A percentile compares a stretch with the other conserved stretches of the same genome.
phyloP scores from a whole-genome alignment of 805 yeast species.

The Ogataea henricii region DNA sequence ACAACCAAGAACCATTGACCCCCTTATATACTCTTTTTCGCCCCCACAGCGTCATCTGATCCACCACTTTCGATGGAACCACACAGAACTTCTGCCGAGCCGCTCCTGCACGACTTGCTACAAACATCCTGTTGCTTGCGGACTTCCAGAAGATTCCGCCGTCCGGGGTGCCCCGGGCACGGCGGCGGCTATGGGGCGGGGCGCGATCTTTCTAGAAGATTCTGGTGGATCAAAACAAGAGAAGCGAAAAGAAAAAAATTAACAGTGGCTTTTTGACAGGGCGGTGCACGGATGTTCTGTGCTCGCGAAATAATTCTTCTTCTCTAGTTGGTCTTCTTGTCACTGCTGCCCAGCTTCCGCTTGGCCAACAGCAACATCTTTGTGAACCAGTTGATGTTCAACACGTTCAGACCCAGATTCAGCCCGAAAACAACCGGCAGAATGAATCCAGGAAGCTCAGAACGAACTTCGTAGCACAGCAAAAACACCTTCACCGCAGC shows the following conservation, averaged over 20 bases:
- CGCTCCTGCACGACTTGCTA: constrained; percentile 7
- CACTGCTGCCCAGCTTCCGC: constrained; percentile 42
- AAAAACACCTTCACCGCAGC: constrained; percentile 63
- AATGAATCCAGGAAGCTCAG: constrained; percentile 45
- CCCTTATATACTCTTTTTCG: constrained; percentile 7
- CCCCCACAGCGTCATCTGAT: constrained; percentile 7
- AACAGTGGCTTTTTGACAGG: too few relatives aligned
- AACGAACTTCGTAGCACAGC: constrained; percentile 42
- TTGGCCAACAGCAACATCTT: constrained; percentile 82
- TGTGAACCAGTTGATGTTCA: constrained; percentile 84
- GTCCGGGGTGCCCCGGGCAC: constrained; percentile 4
- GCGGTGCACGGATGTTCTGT: background rate
- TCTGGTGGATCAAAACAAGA: constrained; percentile 4
- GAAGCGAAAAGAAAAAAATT: background rate
- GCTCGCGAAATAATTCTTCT: too few relatives aligned
- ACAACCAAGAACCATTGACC: constrained; percentile 1
- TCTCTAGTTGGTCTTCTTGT: background rate
- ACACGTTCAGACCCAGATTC: constrained; percentile 61
- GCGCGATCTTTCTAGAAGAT: constrained; percentile 12
- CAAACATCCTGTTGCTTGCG: background rate
- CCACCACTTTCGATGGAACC: constrained; percentile 5
- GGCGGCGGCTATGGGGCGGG: background rate
- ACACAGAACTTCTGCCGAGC: constrained; percentile 3
- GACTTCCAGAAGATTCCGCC: constrained; percentile 9
- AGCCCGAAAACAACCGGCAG: constrained; percentile 53